Evolutionary conservation across 1,284 basidiomycete species (phyloP).

Genomic region (Pyrrhoderma lamaoense): DNA sequence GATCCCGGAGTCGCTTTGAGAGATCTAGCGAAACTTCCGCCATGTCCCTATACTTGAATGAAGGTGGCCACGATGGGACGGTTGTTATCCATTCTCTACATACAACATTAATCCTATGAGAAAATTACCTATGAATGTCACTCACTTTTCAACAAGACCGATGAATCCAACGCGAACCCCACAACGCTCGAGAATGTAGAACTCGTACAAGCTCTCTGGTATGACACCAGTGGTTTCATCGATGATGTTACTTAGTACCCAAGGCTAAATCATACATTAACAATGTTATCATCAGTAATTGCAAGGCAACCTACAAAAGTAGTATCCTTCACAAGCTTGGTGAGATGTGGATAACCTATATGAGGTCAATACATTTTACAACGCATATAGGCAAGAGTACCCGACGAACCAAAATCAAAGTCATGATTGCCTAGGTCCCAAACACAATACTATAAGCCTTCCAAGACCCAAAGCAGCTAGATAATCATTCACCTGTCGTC

Average conservation of each 20-base stretch:
- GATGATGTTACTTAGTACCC: conserved; percentile 72
- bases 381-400: too few species aligned
- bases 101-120: neutral
- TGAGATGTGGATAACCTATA: conserved; percentile 73
- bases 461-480: neutral
- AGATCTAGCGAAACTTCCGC: conserved; percentile 54
- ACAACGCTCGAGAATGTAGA: conserved; percentile 54
- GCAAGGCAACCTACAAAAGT: conserved; percentile 48
- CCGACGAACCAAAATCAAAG: conserved; percentile 76
- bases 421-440: conserved; percentile 66
- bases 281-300: conserved; percentile 15
- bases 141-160: conserved; percentile 77
- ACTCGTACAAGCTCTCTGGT: conserved; percentile 53
- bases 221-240: conserved; percentile 53
- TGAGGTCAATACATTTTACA: too few species aligned
- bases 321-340: conserved; percentile 63
- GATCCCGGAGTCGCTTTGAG: conserved; percentile 67
- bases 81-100: conserved; percentile 82
- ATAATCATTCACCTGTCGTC: conserved; percentile 43
- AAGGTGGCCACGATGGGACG: conserved; percentile 73
- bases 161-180: conserved; percentile 73
- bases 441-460: neutral
- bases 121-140: neutral
- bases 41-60: conserved; percentile 68
- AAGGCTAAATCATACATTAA: conserved; percentile 40